Evolutionary conservation across 352 stramenopile genomes (phyloP), one percentile per base, ranked within the genome.

Genomic region (Peronosclerospora sorghi): DNA sequence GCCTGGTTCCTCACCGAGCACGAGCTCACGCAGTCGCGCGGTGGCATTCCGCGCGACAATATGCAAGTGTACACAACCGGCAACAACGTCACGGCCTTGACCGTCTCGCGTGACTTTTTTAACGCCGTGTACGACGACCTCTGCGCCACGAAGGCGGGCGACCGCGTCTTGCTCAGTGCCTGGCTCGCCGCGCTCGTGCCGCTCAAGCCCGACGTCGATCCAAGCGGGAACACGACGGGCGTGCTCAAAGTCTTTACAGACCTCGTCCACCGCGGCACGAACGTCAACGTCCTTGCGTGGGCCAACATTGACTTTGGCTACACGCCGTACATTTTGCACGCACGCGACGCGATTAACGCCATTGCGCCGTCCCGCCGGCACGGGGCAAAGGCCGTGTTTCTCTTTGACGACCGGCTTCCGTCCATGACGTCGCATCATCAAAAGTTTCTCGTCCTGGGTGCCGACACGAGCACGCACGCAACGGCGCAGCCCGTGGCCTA

Each of bases 361-460:
- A 43, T 73, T n/a, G 35, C 44, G 0, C 20, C 30, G 1, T 56
- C 48, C 8, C 39, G 37, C 0, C 32, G 55, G 2, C 65, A 64
- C 21, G 50, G 52, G 7, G 60, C 48, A 3, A 32, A 35, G 8
- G 41, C 50, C 0, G 24, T 53, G 0, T 66, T 68, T 30, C 17
- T 85, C 27, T 85, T 81, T 27, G 73, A 85, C 45, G 67, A 79
- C 42, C 55, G 66, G 1, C 15, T 78, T 8, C 54, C 52, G 5
- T 0, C 32, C 4, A 49, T 45, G 3, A 61, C 59, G 0, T 65
- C 69, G 1, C 59, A 81, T 30, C 72, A 82, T 32, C 62, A 82
- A 41, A 84, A 82, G 38, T 61, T 48, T 5, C 30, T 79, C 9
- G 50, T 68, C 4, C 59, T 73, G 5, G 50, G 59, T 4, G 30